phyloP scores from a whole-genome alignment of 1,284 basidiomycete genomes.

The Moesziomyces antarcticus region DNA sequence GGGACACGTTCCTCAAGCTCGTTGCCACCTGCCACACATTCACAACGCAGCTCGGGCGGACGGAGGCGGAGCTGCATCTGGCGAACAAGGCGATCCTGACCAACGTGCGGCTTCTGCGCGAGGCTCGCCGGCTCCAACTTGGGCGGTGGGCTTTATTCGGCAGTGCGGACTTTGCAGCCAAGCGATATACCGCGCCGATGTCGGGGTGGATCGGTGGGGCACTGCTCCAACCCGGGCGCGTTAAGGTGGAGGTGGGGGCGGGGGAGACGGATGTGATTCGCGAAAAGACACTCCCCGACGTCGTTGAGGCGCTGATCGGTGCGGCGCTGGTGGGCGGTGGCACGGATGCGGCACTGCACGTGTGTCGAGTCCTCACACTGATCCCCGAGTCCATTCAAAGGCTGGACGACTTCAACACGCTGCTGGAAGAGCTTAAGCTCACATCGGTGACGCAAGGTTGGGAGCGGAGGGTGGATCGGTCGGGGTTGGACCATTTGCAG shows the following conservation, averaged over 20 bases:
- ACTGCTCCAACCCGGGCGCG: slow-evolving; percentile 1
- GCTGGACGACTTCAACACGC: slow-evolving; percentile 18
- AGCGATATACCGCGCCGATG: slow-evolving; percentile 10
- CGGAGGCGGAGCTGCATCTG: slow-evolving; percentile 47
- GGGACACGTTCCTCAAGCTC: slow-evolving; percentile 54
- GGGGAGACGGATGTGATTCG: slow-evolving; percentile 11
- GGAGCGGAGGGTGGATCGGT: slow-evolving; percentile 12
- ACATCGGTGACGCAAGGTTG: slow-evolving; percentile 27
- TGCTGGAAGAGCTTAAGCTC: slow-evolving; percentile 12
- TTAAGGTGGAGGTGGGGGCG: not conserved
- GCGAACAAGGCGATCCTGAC: slow-evolving; percentile 43
- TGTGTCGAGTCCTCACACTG: slow-evolving; percentile 17
- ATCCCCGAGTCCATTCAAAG: slow-evolving; percentile 13
- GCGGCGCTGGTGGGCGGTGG: slow-evolving; percentile 14
- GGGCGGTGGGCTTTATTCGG: slow-evolving; percentile 16
- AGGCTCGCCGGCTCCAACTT: slow-evolving; percentile 26
- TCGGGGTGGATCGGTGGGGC: slow-evolving; percentile 1
- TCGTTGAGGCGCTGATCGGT: slow-evolving; percentile 52
- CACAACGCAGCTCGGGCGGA: slow-evolving; percentile 15
- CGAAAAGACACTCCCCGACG: slow-evolving; percentile 45
- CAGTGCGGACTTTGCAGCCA: not conserved
- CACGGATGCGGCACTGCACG: slow-evolving; percentile 5
- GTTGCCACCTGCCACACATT: slow-evolving; percentile 48
- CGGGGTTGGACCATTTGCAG: slow-evolving; percentile 29
- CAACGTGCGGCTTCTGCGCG: slow-evolving; percentile 39